These are phyloP conservation scores for Stropharia rugosoannulata DNA, from an alignment of 768 basidiomycete species.

Conservation along the genomic window DNA sequence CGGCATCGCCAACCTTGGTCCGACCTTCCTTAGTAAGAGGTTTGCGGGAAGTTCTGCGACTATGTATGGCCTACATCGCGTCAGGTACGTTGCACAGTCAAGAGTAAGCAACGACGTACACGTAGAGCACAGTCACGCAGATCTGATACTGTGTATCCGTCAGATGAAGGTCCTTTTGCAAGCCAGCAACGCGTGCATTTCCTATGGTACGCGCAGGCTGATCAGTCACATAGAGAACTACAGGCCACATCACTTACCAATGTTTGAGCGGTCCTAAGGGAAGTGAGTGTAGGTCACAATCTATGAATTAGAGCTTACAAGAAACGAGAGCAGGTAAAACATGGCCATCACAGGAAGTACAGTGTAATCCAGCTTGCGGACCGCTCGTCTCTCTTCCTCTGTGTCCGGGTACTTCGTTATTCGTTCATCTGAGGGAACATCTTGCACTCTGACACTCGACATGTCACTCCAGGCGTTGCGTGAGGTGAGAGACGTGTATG, in stretches of 20 bases:
- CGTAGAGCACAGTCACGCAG: constrained; percentile 28
- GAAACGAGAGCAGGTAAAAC: constrained; percentile 33
- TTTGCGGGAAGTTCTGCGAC: constrained; percentile 49
- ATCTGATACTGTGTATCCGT: constrained; percentile 38
- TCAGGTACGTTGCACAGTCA: neutral
- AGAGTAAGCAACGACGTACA: constrained; percentile 16
- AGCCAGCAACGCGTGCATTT: constrained; percentile 47
- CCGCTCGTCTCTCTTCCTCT: constrained; percentile 14
- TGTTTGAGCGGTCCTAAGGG: constrained; percentile 31
- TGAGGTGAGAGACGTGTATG: too few species aligned
- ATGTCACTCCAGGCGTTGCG: too few species aligned
- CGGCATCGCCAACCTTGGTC: constrained; percentile 49
- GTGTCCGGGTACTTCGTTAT: neutral
- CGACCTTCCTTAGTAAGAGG: constrained; percentile 38
- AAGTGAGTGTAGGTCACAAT: neutral
- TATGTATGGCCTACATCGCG: constrained; percentile 35
- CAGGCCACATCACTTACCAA: constrained; percentile 19
- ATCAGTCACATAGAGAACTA: neutral
- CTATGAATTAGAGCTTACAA: constrained; percentile 19
- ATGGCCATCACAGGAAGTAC: constrained; percentile 32
- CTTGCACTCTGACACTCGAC: too few species aligned
- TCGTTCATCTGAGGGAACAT: too few species aligned
- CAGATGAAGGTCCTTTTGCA: constrained; percentile 41
- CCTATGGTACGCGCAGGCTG: constrained; percentile 14
- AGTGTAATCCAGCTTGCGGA: constrained; percentile 23